phyloP scores from a whole-genome alignment of 768 basidiomycete genomes.

The Podaxis pistillaris region DNA sequence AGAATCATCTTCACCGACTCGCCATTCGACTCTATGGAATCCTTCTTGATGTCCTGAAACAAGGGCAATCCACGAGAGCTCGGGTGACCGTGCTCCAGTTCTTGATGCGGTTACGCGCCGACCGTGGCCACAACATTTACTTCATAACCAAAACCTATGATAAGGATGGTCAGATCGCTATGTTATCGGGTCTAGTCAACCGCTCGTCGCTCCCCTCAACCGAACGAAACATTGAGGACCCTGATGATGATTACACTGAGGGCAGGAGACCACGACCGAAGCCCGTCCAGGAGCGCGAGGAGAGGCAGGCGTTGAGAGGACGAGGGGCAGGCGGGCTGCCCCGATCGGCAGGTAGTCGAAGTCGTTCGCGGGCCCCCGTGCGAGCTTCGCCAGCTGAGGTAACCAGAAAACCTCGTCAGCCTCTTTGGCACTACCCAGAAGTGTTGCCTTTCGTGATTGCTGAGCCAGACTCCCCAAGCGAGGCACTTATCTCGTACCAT shows the following conservation, averaged over 20 bases:
- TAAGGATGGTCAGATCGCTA: slow-evolving; percentile 51
- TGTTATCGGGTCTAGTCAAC: slow-evolving; percentile 64
- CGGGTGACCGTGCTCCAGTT: slow-evolving; percentile 80
- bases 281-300: slow-evolving; percentile 50
- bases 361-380: slow-evolving; percentile 55
- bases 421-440: slow-evolving; percentile 74
- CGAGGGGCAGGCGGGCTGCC: slow-evolving; percentile 42
- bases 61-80: slow-evolving; percentile 53
- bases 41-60: slow-evolving; percentile 45
- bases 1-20: slow-evolving; percentile 44
- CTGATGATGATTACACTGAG: slow-evolving; percentile 24
- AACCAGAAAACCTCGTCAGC: slow-evolving; percentile 38
- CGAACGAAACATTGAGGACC: slow-evolving; percentile 18
- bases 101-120: slow-evolving; percentile 83
- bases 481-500: slow-evolving; percentile 66
- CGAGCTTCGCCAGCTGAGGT: slow-evolving; percentile 23
- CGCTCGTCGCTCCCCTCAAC: slow-evolving; percentile 35
- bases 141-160: slow-evolving; percentile 56
- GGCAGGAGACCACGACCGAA: slow-evolving; percentile 46
- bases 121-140: slow-evolving; percentile 85
- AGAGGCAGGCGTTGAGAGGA: slow-evolving; percentile 51
- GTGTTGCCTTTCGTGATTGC: slow-evolving; percentile 50
- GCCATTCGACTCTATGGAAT: slow-evolving; percentile 53
- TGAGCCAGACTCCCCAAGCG: slow-evolving; percentile 63
- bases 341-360: slow-evolving; percentile 52